phyloP scores from a whole-genome alignment of 371 early-diverging fungal genomes.

The Mucor piriformis region DNA sequence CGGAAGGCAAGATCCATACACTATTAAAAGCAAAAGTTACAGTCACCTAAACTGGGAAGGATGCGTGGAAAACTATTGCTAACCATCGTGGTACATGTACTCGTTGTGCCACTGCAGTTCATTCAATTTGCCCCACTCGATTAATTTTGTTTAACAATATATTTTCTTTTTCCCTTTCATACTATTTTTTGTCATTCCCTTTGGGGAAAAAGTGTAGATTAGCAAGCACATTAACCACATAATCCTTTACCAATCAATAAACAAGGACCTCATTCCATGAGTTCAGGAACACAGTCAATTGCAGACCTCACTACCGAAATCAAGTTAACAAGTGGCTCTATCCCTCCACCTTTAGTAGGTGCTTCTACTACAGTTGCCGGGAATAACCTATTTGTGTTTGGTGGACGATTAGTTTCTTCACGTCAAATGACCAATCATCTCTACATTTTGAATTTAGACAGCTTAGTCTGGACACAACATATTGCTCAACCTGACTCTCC shows the following conservation, averaged over 20 bases:
- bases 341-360: conserved; percentile 76
- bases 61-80: too few species aligned
- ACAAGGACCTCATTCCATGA: not conserved
- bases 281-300: conserved; percentile 56
- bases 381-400: conserved; percentile 68
- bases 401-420: conserved; percentile 69
- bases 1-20: too few species aligned
- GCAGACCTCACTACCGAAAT: conserved; percentile 76
- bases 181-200: not conserved
- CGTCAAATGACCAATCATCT: conserved; percentile 71
- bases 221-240: not conserved
- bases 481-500: conserved; percentile 34
- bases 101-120: not conserved
- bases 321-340: conserved; percentile 60
- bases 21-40: too few species aligned
- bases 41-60: too few species aligned
- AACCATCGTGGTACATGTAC: not conserved
- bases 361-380: conserved; percentile 65
- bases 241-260: not conserved
- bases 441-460: conserved; percentile 66
- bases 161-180: not conserved
- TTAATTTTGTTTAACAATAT: too few species aligned
- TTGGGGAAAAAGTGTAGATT: not conserved
- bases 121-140: not conserved
- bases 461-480: conserved; percentile 55